Evolutionary conservation across 2,329 filamentous ascomycete species (phyloP), one percentile per base, ranked within the genome.

Genomic region (Exophiala aquamarina): DNA sequence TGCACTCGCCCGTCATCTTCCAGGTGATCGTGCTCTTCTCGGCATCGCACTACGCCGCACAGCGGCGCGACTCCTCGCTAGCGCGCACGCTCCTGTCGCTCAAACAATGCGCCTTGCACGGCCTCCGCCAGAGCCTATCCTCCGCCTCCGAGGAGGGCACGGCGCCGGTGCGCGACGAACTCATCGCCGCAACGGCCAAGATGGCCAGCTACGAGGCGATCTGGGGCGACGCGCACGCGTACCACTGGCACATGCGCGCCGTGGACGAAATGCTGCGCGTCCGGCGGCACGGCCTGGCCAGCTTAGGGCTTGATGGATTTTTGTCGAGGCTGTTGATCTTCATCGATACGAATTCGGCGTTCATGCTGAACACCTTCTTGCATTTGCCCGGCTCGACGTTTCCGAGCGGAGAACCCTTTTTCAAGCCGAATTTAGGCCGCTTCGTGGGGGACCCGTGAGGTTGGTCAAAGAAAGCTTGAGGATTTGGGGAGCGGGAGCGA

Each of bases 151-250:
- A 29, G 6, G 19, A 39, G 18, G 35, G 28, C 18, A 19, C 26
- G 19, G 42, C 20, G n/a, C 19, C 15, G 3, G 18, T 36, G n/a
- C 29, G 36, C 1, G 48, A 77, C 54, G 67, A 67, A 11, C 50
- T 76, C 23, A 67, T 77, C 41, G 71, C 69, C 7, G 73, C 75
- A 2, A 72, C 76, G 3, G 72, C 71, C 26, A 73, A 75, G 52
- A 74, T 78, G 73, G 75, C 74, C 8, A 71, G 69, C 50, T 78
- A 74, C 57, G 75, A 78, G 55, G 73, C 73, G n/a, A 70, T 76
- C 50, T 75, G 71, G 52, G 74, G 74, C 17, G 65, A 67, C 15
- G 55, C 65, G 15, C 58, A 63, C 3, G 64, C 66, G 11, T 77
- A 72, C 49, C 60, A 66, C 41, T 67, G 70, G 3, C 75, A 78